These are phyloP conservation scores for Millerago galiae DNA, from an alignment of 805 yeast species.

Conservation along the genomic window DNA sequence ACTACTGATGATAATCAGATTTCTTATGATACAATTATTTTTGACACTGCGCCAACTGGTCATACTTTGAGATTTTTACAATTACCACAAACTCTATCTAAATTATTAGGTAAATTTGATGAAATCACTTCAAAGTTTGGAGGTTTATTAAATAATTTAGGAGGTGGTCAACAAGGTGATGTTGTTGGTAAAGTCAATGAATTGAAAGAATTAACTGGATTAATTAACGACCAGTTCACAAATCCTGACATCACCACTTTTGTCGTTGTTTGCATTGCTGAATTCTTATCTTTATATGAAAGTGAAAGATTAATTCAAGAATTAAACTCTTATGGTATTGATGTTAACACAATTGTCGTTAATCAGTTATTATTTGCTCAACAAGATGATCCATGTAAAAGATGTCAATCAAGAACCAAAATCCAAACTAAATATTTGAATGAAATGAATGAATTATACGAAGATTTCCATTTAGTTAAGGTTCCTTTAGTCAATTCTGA, in stretches of 20 bases:
- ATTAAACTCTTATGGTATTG: constrained; percentile 89
- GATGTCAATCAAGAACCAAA: constrained; percentile 89
- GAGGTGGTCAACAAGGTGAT: constrained; percentile 64
- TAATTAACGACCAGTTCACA: constrained; percentile 91
- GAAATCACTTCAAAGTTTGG: constrained; percentile 84
- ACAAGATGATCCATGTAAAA: constrained; percentile 67
- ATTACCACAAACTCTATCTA: constrained; percentile 87
- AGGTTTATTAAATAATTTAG: constrained; percentile 74
- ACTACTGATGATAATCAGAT: constrained; percentile 27
- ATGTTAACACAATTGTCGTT: constrained; percentile 92
- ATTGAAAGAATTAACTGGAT: constrained; percentile 72
- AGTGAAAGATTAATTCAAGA: constrained; percentile 98
- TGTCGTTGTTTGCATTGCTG: constrained; percentile 96
- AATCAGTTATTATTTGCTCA: constrained; percentile 90
- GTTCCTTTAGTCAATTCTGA: constrained; percentile 94
- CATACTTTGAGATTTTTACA: constrained; percentile 94
- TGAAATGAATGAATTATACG: constrained; percentile 93
- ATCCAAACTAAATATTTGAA: constrained; percentile 94
- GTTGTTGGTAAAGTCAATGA: constrained; percentile 74
- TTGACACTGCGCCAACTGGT: constrained; percentile 99
- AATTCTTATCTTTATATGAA: constrained; percentile 91
- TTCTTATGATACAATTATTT: constrained; percentile 81
- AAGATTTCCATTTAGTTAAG: constrained; percentile 93
- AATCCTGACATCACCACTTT: constrained; percentile 94
- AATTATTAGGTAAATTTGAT: constrained; percentile 78